Evolutionary conservation across 228 moss, liverwort and hornwort genomes (phyloP), one percentile per base, ranked within the genome.

Genomic region (Sphagnum magellanicum): DNA sequence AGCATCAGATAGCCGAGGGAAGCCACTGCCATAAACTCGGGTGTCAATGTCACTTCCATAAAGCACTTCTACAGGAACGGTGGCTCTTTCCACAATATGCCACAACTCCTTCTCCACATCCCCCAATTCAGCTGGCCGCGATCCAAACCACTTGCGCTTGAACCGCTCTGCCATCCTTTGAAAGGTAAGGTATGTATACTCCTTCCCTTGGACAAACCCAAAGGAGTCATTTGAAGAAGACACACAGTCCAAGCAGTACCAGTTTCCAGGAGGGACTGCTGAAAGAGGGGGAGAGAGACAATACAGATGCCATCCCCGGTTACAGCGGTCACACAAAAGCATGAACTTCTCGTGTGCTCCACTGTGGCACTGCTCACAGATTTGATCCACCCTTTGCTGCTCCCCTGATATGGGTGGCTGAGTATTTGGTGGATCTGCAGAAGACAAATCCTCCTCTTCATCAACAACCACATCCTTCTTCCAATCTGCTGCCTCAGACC

Each of bases 1-100:
- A 49, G 85, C 81, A 72, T 96, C 96, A 69, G 81, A 83, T 13
- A 78, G 74, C 68, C 96, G 81, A 16, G 96, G 93, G 78, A 96
- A 96, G 66, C 96, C 96, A 73, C 96, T 96, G 55, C 96, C 96
- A 68, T 93, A 96, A 59, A 72, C 74, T 15, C 88, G 86, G 51
- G 92, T 91, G 64, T 96, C 96, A 50, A 96, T 92, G 79, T 96
- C 96, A 72, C 96, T 96, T 63, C 96, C 96, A 74, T 96, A 96
- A 6, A 96, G 84, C 65, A 96, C 96, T 74, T 96, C 93, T 52
- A 96, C 96, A 11, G 96, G 89, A 59, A 87, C 89, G 52, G 93
- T 93, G 51, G 83, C 90, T 78, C 93, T 86, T 79, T 96, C 96
- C 60, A 96, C 96, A 17, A 96, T 84, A 64, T 93, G 88, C 96